Evolutionary conservation across 306 rosid species (phyloP).

Genomic region (Ammopiptanthus mongolicus): DNA sequence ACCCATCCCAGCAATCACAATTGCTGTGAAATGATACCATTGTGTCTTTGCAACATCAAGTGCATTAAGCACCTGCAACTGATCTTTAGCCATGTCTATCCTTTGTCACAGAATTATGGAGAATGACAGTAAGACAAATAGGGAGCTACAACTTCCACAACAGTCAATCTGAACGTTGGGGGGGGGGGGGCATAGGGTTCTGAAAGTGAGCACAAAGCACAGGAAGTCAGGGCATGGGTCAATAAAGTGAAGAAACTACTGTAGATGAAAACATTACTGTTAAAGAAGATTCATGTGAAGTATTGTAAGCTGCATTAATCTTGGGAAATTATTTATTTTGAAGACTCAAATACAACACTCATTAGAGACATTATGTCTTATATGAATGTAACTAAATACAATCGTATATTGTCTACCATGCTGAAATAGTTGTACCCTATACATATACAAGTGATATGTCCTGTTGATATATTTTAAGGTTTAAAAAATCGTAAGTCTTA

Average conservation of each 20-base stretch:
- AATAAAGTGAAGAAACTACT: not conserved
- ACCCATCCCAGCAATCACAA: conserved; percentile 90
- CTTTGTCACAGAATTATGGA: not conserved
- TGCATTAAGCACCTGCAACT: conserved; percentile 60
- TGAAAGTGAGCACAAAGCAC: not conserved
- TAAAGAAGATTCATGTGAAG: not conserved
- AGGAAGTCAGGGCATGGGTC: conserved; percentile 11
- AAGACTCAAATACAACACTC: too few species aligned
- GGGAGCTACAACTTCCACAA: not conserved
- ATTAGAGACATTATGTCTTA: too few species aligned
- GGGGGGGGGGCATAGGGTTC: too few species aligned
- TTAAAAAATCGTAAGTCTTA: too few species aligned
- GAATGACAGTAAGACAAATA: conserved; percentile 10
- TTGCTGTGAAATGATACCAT: conserved; percentile 90
- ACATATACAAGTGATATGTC: too few species aligned
- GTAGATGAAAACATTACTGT: not conserved
- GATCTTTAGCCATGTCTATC: conserved; percentile 46
- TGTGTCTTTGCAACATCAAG: conserved; percentile 86
- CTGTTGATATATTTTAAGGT: too few species aligned
- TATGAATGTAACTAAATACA: too few species aligned
- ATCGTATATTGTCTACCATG: too few species aligned
- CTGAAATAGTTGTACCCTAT: too few species aligned
- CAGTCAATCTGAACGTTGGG: not conserved
- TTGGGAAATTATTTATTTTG: too few species aligned
- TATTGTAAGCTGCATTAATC: too few species aligned